Evolutionary conservation across 225 moss, liverwort and hornwort species (phyloP).

Genomic region (Pseudisothecium myosuroides): DNA sequence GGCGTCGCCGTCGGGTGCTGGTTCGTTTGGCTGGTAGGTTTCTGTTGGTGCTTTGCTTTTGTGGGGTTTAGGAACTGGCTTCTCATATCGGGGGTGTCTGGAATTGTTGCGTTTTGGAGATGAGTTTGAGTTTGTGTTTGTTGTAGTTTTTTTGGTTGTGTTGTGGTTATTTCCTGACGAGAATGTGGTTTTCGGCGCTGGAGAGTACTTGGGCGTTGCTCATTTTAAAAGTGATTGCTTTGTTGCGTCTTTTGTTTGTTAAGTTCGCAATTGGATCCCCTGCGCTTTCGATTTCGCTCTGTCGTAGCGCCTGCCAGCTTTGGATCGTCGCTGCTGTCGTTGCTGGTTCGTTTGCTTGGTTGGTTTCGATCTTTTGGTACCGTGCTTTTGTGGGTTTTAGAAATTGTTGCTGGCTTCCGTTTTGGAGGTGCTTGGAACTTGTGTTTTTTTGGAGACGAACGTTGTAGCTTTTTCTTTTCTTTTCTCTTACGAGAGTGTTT

Average conservation of each 20-base stretch:
- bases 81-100: background rate
- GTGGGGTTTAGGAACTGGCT: background rate
- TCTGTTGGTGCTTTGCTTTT: background rate
- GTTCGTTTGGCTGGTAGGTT: background rate
- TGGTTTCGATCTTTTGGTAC: background rate
- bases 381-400: background rate
- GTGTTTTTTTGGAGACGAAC: background rate
- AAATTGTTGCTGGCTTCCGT: background rate
- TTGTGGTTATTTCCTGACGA: background rate
- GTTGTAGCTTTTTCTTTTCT: background rate
- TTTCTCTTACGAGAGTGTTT: background rate
- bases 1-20: background rate
- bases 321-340: background rate
- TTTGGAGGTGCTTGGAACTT: background rate
- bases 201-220: background rate
- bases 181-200: background rate
- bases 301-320: background rate
- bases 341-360: background rate
- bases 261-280: background rate
- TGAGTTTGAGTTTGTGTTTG: background rate
- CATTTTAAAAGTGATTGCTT: background rate
- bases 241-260: background rate
- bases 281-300: background rate
- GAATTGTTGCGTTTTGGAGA: background rate
- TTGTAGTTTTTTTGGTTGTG: background rate